These are phyloP conservation scores for Lagerstroemia speciosa DNA, from an alignment of 345 rosid species.

Conservation along the genomic window DNA sequence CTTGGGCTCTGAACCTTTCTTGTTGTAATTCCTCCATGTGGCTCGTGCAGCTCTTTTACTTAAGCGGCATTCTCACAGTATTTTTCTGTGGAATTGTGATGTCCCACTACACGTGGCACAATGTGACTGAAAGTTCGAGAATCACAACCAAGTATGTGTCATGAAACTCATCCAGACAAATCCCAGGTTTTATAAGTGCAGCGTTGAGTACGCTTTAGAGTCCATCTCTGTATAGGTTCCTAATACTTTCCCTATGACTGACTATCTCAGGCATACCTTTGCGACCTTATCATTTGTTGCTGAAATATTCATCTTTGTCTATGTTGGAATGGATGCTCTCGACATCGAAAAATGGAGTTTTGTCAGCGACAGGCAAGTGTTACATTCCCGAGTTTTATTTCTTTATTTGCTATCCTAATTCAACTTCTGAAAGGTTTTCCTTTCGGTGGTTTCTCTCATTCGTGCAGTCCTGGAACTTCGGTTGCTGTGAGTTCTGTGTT, in stretches of 20 bases:
- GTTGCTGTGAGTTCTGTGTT: constrained; percentile 74
- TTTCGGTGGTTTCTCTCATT: constrained; percentile 1
- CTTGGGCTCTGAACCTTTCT: neutral
- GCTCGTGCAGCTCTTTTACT: constrained; percentile 19
- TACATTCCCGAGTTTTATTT: neutral
- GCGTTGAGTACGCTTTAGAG: neutral
- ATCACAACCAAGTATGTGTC: constrained; percentile 22
- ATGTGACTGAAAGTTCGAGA: constrained; percentile 24
- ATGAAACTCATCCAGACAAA: too few species aligned
- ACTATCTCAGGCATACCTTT: constrained; percentile 88
- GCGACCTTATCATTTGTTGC: constrained; percentile 97
- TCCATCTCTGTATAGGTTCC: neutral
- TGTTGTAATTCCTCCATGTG: neutral
- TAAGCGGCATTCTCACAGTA: constrained; percentile 27
- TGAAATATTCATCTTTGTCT: constrained; percentile 85
- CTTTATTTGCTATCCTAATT: neutral
- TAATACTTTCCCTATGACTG: constrained; percentile 1
- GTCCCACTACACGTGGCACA: constrained; percentile 30
- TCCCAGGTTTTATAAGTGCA: neutral
- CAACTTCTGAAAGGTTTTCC: neutral
- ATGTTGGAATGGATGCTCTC: constrained; percentile 99
- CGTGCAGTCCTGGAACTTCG: constrained; percentile 75
- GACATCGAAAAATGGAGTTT: constrained; percentile 97
- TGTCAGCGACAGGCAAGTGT: constrained; percentile 55
- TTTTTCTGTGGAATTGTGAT: constrained; percentile 25